phyloP scores from a whole-genome alignment of 208 protist species.

The Histomonas meleagridis region DNA sequence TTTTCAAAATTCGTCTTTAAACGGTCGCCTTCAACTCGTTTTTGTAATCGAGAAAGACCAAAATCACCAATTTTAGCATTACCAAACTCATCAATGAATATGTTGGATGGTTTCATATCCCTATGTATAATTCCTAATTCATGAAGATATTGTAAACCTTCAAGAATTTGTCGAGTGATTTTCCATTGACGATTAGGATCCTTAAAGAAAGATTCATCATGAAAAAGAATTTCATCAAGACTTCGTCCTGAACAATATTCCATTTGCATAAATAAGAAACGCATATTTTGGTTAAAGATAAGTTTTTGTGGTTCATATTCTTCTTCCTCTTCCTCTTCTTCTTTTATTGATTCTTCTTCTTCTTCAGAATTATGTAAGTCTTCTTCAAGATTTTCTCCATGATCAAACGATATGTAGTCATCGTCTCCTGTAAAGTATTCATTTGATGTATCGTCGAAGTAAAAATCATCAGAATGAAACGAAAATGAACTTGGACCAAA shows the following conservation, averaged over 20 bases:
- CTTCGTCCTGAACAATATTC: not conserved
- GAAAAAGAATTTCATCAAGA: not conserved
- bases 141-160: not conserved
- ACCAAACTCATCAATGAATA: not conserved
- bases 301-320: not conserved
- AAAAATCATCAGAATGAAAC: not conserved
- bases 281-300: not conserved
- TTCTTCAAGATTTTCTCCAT: not conserved
- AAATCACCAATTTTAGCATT: conserved; percentile 22
- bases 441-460: not conserved
- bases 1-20: not conserved
- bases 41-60: not conserved
- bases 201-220: not conserved
- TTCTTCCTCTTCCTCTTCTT: not conserved
- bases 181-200: not conserved
- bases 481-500: not conserved
- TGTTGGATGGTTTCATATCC: not conserved
- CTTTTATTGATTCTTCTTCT: not conserved
- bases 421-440: not conserved
- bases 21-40: too few species aligned
- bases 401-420: not conserved
- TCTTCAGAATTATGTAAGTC: too few species aligned
- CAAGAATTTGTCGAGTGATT: not conserved
- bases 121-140: not conserved
- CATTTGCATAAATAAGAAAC: conserved; percentile 27